Percentiles rank a stretch among this genome's conserved stretches.
These are phyloP conservation scores for Hortiboletus flavorubellus DNA, from an alignment of 768 basidiomycete genomes.

Conservation along the genomic window DNA sequence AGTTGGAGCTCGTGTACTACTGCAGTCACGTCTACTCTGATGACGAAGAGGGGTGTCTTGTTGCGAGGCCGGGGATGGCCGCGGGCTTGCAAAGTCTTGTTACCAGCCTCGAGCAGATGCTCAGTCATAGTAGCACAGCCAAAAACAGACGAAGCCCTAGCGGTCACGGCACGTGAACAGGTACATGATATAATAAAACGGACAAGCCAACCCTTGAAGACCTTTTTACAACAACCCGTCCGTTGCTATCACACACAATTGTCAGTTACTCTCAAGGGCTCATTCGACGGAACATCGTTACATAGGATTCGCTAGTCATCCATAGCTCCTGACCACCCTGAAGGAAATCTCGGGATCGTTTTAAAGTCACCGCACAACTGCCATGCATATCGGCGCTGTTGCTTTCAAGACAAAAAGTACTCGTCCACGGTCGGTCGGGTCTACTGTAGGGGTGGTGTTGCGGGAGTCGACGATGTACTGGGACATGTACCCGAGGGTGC, in stretches of 20 bases:
- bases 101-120: slow-evolving; percentile 32
- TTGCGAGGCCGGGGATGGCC: slow-evolving; percentile 27
- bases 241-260: neutral
- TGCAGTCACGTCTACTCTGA: slow-evolving; percentile 33
- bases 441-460: neutral
- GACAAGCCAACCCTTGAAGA: neutral
- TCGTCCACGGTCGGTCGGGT: neutral
- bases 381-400: neutral
- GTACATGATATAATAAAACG: too few relatives aligned
- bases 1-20: too few relatives aligned
- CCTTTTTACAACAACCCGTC: neutral
- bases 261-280: neutral
- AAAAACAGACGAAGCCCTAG: slow-evolving; percentile 34
- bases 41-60: slow-evolving; percentile 23
- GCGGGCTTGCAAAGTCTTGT: slow-evolving; percentile 37
- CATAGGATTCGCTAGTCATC: neutral
- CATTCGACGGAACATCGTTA: neutral
- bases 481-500: neutral
- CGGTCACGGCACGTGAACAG: neutral
- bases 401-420: neutral
- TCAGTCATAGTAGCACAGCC: slow-evolving; percentile 34
- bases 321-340: neutral
- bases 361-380: neutral
- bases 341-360: neutral
- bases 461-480: neutral